Base-by-base conservation (phyloP, 2,329 filamentous ascomycete genomes). In the Epichloe hybrida region DNA sequence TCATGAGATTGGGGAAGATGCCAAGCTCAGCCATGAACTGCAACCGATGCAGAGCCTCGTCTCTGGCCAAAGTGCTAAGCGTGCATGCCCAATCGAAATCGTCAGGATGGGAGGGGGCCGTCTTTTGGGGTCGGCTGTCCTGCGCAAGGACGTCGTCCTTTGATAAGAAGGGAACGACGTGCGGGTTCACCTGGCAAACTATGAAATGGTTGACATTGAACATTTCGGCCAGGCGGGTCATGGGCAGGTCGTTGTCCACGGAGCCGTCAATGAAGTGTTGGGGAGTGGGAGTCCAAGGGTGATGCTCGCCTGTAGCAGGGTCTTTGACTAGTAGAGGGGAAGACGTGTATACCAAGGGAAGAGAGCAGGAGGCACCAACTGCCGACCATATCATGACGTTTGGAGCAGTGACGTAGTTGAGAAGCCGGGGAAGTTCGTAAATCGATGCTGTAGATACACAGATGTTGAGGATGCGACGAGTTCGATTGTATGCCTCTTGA, bases 161-260 rank as follows among this genome's bases (percentile, higher is more conserved):
- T 15, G 79, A 74, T 15, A 96, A 70, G 60, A 97, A 95, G 0
- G 88, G 88, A 0, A 94, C 80, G 8, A 96, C 87, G 59, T 97
- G 91, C 0, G 91, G 91, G 60, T 97, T 97, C 48, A 96, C 89
- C 64, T 97, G 91, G 0, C 89, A 95, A 17, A 96, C 91, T 57
- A 97, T 96, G 62, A 96, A 96, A 64, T 96, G 91, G 61, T 96
- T 96, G 63, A 96, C 90, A 61, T 96, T 95, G 72, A 96, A 95
- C 85, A 96, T 90, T 62, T 95, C 89, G 1, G 89, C 83, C 15
- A 97, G 73, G 2, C 88, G 80, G 20, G 84, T 88, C 81, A 95
- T 95, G 2, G 91, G 91, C 3, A 97, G 72, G 64, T 97, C 91
- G 53, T 93, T 93, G 63, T 96, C 89, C 21, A 97, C 88, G 1